A percentile compares a stretch with the other conserved stretches of the same genome.
Conservation (phyloP, 2,329 filamentous ascomycete species). For the Eurotiales sp. region DNA sequence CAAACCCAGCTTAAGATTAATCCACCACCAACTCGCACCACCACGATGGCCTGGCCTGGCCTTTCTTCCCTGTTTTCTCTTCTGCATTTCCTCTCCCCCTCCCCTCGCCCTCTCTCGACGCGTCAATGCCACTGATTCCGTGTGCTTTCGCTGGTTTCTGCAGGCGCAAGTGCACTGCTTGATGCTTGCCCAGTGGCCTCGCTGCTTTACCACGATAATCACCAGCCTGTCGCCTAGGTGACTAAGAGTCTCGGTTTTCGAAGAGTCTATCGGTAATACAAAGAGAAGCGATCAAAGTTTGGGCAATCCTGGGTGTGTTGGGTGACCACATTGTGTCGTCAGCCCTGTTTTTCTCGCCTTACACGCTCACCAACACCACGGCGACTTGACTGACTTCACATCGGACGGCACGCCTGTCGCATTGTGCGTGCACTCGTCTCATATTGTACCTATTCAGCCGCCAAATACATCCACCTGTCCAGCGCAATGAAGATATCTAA, state of each 20-base stretch:
- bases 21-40: conserved; percentile 2
- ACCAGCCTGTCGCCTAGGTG: too few species aligned
- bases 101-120: conserved; percentile 1
- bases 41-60: not conserved
- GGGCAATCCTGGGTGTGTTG: too few species aligned
- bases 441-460: not conserved
- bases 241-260: too few species aligned
- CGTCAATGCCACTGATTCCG: conserved; percentile 8
- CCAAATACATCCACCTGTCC: not conserved
- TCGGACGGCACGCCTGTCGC: not conserved
- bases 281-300: too few species aligned
- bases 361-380: not conserved
- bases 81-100: not conserved
- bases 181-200: too few species aligned
- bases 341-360: not conserved
- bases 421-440: not conserved
- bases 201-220: too few species aligned
- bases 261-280: too few species aligned
- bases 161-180: not conserved
- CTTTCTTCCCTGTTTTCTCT: not conserved
- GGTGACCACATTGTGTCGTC: conserved; percentile 4
- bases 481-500: conserved; percentile 11
- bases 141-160: not conserved
- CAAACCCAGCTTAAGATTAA: too few species aligned
- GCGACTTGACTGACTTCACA: not conserved